Base-by-base conservation (phyloP, 768 basidiomycete species). In the Termitomyces sp. region DNA sequence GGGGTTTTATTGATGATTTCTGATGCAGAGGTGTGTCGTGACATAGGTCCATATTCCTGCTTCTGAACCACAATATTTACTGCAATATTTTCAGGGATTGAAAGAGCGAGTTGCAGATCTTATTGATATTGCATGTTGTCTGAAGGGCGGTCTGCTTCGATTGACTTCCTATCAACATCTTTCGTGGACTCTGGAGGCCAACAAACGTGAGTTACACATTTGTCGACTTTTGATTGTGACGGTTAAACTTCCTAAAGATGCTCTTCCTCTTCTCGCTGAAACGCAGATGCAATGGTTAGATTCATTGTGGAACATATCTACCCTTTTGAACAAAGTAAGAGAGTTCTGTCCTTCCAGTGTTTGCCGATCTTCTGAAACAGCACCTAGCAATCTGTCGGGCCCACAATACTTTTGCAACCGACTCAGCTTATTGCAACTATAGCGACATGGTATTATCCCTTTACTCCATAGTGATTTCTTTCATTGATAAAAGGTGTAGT, bases 161-260 rank as follows among this genome's bases (percentile, higher is more conserved):
- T 69, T 87, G 38, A 71, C 80, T 13, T 67, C 76, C 0, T 85
- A 85, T 64, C 83, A 83, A 61, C 85, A 86, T 61, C 69, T 84
- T n/a, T 43, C 79, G 33, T 88, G 87, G 88, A 61, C 72, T 9
- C 59, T 69, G 20, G 75, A 79, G 32, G 73, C 72, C 5, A 69
- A 63, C 33, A 65, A 69, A 62, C 66, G 87, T 87, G 62, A 60
- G 77, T 62, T 50, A 28, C 26, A 5, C 35, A 36, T 58, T 32
- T 52, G 38, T 41, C 2, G 12, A 13, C 16, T 44, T 32, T 41
- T 20, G 33, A 59, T 57, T 14, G 26, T 32, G 50, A n/a, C 41
- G 33, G 7, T 32, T 32, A 32, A 58, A 41, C 54, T 41, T 32
- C 20, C 40, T 18, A n/a, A n/a, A 81, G 78, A 70, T 33, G 20